Evolutionary conservation across 2,329 filamentous ascomycete genomes (phyloP), one percentile per base, ranked within the genome.

Genomic region (Mycosphaerella sp.): DNA sequence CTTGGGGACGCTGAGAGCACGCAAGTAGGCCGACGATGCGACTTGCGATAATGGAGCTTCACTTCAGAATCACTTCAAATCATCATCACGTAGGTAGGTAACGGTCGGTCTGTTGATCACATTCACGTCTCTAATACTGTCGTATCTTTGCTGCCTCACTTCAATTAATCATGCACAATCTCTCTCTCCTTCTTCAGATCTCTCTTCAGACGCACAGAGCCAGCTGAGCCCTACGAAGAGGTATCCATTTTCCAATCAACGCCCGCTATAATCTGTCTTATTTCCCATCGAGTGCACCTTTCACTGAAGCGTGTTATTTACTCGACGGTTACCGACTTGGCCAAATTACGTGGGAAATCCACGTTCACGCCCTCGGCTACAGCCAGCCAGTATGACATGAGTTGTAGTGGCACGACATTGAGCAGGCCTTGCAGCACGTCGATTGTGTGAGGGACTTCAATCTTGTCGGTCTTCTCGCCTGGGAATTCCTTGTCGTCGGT

Each of bases 251-350:
- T 31, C 43, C 44, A 45, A 41, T 29, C 43, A 46, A 42, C 29
- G 17, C 50, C 38, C 44, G 26, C 42, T 47, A 26, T 51, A 45
- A 44, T 40, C 29, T 43, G 29, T 32, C 40, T 34, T 43, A 11
- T 23, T 17, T 29, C 29, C 39, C 48, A 32, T 32, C 36, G n/a
- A 32, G 29, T 44, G 36, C 36, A 11, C n/a, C 34, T 42, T 9
- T 17, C 41, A 40, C 32, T 45, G 11, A 39, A 39, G 32, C 4
- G 34, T 47, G 12, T 29, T 34, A 11, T n/a, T 59, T 92, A 98
- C 83, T 98, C 93, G 64, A 98, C 93, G 61, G 93, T 98, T 62
- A 98, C 93, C 60, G 90, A 95, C 84, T 98, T 98, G 73, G 93
- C 93, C 76, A 98, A 77, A 79, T 98, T 98, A 69, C 93, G 87